phyloP scores from a whole-genome alignment of 345 rosid species.

The Streptanthus diversifolius region DNA sequence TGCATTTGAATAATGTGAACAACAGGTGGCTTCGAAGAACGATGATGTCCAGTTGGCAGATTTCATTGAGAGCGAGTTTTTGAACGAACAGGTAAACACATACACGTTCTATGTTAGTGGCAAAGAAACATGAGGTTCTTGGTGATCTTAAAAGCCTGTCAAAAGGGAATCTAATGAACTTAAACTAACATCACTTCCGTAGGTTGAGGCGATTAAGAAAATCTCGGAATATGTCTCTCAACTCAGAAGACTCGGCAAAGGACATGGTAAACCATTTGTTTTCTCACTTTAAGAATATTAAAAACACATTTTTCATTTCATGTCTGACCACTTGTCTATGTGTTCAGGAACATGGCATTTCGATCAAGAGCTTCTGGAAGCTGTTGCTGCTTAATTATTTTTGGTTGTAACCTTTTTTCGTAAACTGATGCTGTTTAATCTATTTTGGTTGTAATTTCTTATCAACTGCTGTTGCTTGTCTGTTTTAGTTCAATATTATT shows the following conservation, averaged over 20 bases:
- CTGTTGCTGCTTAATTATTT: constrained; percentile 19
- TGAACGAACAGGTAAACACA: constrained; percentile 65
- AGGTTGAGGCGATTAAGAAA: constrained; percentile 75
- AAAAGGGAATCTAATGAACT: constrained; percentile 11
- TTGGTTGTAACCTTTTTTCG: constrained; percentile 2
- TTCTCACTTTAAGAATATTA: not conserved
- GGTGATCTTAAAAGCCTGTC: not conserved
- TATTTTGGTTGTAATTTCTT: not conserved
- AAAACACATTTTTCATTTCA: constrained; percentile 7
- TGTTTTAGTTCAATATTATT: not conserved
- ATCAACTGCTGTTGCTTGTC: constrained; percentile 12
- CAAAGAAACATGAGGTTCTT: not conserved
- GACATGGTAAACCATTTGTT: constrained; percentile 55
- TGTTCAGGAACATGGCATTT: constrained; percentile 89
- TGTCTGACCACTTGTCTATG: constrained; percentile 5
- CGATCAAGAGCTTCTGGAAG: constrained; percentile 70
- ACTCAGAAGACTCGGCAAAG: constrained; percentile 68
- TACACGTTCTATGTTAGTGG: constrained; percentile 36
- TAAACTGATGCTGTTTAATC: constrained; percentile 15
- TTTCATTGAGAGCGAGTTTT: constrained; percentile 61
- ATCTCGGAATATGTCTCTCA: constrained; percentile 67
- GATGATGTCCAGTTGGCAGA: constrained; percentile 76
- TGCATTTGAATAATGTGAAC: constrained; percentile 19
- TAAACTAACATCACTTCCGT: constrained; percentile 9
- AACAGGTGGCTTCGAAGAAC: constrained; percentile 66